A percentile compares a stretch with the other conserved stretches of the same genome.
Evolutionary conservation across 2,329 filamentous ascomycete genomes (phyloP).

Genomic region (Clonostachys chloroleuca): DNA sequence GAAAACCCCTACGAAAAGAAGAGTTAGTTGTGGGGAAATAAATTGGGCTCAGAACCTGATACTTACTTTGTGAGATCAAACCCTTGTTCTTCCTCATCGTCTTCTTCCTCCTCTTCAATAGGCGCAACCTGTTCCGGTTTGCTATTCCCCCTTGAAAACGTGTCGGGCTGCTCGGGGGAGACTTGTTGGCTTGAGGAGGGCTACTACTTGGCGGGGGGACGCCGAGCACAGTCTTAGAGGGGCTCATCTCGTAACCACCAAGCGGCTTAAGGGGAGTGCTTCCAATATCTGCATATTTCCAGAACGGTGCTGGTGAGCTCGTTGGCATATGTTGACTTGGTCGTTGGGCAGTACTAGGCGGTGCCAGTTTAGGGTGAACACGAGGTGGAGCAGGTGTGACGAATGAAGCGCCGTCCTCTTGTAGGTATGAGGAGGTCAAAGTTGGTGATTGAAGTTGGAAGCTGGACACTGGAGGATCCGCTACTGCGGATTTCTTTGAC

Average conservation of each 20-base stretch:
- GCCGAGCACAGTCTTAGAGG: constrained; percentile 40
- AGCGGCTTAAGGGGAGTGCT: constrained; percentile 62
- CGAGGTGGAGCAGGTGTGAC: constrained; percentile 71
- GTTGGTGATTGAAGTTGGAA: constrained; percentile 55
- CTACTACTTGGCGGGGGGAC: constrained; percentile 53
- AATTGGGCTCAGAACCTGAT: background rate
- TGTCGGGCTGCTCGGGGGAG: constrained; percentile 45
- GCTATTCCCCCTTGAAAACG: constrained; percentile 1
- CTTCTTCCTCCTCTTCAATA: constrained; percentile 13
- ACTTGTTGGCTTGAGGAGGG: constrained; percentile 44
- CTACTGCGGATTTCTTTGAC: constrained; percentile 36
- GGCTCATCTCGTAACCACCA: constrained; percentile 51
- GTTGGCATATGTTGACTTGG: constrained; percentile 85
- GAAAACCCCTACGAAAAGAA: constrained; percentile 46
- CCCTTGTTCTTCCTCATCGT: constrained; percentile 42
- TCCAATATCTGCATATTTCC: constrained; percentile 77
- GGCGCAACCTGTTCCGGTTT: background rate
- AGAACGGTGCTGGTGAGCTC: constrained; percentile 81
- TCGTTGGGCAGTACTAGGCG: constrained; percentile 74
- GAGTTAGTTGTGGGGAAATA: background rate
- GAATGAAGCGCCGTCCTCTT: constrained; percentile 56
- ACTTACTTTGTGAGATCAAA: constrained; percentile 57
- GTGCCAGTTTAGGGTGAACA: constrained; percentile 70
- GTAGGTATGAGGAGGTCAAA: constrained; percentile 57
- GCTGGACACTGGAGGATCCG: constrained; percentile 37